Percentiles rank a stretch among this genome's conserved stretches.
These are phyloP conservation scores for Alternaria metachromatica DNA, from an alignment of 2,329 filamentous ascomycete species.

Conservation along the genomic window DNA sequence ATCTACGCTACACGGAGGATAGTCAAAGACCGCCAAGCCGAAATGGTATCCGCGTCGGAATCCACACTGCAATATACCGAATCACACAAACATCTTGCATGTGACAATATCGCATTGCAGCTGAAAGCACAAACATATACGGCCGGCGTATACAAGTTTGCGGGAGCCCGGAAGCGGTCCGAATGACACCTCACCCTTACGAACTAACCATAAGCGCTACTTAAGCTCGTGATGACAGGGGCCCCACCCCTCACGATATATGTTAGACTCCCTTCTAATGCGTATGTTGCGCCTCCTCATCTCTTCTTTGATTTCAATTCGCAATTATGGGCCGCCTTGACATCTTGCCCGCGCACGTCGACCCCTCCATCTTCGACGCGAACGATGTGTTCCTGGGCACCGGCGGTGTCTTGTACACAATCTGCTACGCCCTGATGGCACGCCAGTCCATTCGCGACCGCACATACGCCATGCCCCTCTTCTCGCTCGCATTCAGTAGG, in stretches of 20 bases:
- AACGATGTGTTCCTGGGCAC: constrained; percentile 20
- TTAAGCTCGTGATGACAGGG: background rate
- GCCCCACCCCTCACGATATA: background rate
- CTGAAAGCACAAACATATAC: background rate
- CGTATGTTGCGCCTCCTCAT: background rate
- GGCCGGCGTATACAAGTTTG: background rate
- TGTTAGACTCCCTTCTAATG: background rate
- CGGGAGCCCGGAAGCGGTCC: background rate
- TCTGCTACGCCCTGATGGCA: constrained; percentile 57
- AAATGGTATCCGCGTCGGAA: background rate
- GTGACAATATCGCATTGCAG: background rate
- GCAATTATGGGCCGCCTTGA: constrained; percentile 7
- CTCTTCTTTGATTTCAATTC: background rate
- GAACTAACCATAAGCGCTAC: background rate
- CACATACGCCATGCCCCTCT: constrained; percentile 59
- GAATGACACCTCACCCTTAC: background rate
- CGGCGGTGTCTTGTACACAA: constrained; percentile 25
- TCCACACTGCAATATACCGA: background rate
- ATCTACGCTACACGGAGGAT: constrained; percentile 94
- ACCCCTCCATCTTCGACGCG: constrained; percentile 14
- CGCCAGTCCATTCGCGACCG: constrained; percentile 55
- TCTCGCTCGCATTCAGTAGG: constrained; percentile 54
- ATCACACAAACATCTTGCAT: background rate
- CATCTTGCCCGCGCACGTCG: constrained; percentile 24
- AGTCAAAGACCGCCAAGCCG: background rate